Evolutionary conservation across 169 alveolate genomes (phyloP).

Genomic region (Cardiosporidium cionae): DNA sequence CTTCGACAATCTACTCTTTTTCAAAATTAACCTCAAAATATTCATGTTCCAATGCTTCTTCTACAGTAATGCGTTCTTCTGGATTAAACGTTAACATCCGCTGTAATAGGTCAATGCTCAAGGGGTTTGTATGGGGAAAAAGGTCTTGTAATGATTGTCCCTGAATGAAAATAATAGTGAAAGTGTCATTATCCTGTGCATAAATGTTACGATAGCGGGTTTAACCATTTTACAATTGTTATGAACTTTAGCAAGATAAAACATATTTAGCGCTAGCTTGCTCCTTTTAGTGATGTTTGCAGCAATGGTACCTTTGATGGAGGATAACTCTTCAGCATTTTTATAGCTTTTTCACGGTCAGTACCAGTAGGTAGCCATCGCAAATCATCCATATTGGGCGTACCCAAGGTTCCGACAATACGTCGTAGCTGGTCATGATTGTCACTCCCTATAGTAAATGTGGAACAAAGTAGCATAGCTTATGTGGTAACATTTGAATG

Average conservation of each 20-base stretch:
- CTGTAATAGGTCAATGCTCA: constrained; percentile 68
- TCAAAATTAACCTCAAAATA: constrained; percentile 36
- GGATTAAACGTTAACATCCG: constrained; percentile 70
- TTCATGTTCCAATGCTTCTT: constrained; percentile 76
- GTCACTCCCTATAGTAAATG: constrained; percentile 46
- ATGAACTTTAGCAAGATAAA: too few relatives aligned
- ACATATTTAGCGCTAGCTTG: too few relatives aligned
- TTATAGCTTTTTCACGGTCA: background rate
- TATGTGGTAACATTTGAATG: background rate
- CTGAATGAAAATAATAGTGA: background rate
- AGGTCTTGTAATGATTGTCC: constrained; percentile 15
- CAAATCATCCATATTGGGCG: constrained; percentile 73
- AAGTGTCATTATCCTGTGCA: too few relatives aligned
- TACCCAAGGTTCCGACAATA: constrained; percentile 66
- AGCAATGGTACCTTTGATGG: background rate
- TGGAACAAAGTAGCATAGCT: too few relatives aligned
- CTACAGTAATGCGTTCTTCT: constrained; percentile 68
- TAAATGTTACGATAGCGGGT: too few relatives aligned
- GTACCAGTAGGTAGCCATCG: background rate
- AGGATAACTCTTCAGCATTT: background rate
- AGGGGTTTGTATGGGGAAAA: constrained; percentile 64
- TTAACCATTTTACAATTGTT: too few relatives aligned
- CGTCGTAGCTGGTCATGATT: constrained; percentile 78
- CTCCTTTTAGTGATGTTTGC: too few relatives aligned
- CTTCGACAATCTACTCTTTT: too few relatives aligned